Evolutionary conservation across 2,329 filamentous ascomycete genomes (phyloP).

Genomic region (Colletotrichum tamarilloi): DNA sequence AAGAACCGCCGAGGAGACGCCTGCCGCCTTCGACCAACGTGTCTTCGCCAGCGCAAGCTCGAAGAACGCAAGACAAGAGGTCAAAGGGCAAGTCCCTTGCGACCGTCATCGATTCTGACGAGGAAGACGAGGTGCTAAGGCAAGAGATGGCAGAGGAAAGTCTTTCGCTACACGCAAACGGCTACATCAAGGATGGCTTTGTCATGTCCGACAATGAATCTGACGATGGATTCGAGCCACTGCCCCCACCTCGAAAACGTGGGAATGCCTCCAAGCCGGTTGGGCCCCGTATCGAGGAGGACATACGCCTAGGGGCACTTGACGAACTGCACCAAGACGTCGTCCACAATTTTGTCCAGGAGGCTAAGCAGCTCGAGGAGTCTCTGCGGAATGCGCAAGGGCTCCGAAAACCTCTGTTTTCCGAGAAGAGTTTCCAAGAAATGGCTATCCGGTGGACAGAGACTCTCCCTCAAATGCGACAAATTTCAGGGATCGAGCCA

Average conservation of each 20-base stretch:
- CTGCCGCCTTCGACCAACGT: slow-evolving; percentile 58
- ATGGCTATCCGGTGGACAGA: slow-evolving; percentile 79
- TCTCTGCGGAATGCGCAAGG: slow-evolving; percentile 69
- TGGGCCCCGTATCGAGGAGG: slow-evolving; percentile 69
- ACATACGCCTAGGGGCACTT: slow-evolving; percentile 64
- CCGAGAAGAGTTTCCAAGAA: slow-evolving; percentile 74
- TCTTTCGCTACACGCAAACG: slow-evolving; percentile 52
- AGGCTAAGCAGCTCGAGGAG: slow-evolving; percentile 71
- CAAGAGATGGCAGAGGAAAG: slow-evolving; percentile 50
- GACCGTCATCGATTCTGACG: slow-evolving; percentile 36
- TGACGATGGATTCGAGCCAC: slow-evolving; percentile 60
- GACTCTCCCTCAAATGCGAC: slow-evolving; percentile 69
- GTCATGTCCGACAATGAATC: slow-evolving; percentile 55
- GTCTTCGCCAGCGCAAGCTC: slow-evolving; percentile 57
- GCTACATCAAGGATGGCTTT: slow-evolving; percentile 63
- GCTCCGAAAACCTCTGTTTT: slow-evolving; percentile 72
- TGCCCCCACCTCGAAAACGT: slow-evolving; percentile 44
- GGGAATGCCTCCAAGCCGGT: slow-evolving; percentile 44
- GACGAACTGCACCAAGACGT: slow-evolving; percentile 71
- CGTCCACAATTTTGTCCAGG: slow-evolving; percentile 72
- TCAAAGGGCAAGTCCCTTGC: slow-evolving; percentile 44
- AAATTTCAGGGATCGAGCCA: slow-evolving; percentile 70
- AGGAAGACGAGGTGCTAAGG: slow-evolving; percentile 33
- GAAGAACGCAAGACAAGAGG: slow-evolving; percentile 41
- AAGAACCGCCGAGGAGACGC: slow-evolving; percentile 32